phyloP scores from a whole-genome alignment of 257 asterid species.

The Nicotiana noctiflora region DNA sequence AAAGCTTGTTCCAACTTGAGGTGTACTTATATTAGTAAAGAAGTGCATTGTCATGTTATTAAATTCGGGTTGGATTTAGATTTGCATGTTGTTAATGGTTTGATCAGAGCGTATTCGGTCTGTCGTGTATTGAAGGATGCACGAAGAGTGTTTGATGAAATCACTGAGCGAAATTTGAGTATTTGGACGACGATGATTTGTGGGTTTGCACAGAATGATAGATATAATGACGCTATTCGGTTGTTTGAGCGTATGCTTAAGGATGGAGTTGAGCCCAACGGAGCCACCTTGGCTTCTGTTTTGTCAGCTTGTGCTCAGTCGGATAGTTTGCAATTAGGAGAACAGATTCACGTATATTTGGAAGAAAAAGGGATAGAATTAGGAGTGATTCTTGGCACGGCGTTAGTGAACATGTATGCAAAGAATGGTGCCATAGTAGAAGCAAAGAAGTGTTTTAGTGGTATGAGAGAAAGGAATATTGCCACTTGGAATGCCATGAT shows the following conservation, averaged over 20 bases:
- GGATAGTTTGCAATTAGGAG: slow-evolving; percentile 65
- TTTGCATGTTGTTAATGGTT: slow-evolving; percentile 57
- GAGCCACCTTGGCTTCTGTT: slow-evolving; percentile 55
- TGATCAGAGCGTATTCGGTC: slow-evolving; percentile 56
- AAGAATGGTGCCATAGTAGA: slow-evolving; percentile 57
- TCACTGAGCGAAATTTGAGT: slow-evolving; percentile 33
- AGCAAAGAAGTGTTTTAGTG: slow-evolving; percentile 48
- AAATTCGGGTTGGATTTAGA: slow-evolving; percentile 53
- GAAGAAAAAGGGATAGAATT: slow-evolving; percentile 41
- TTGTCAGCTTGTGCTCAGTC: slow-evolving; percentile 82
- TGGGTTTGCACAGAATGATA: slow-evolving; percentile 66
- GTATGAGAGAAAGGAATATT: slow-evolving; percentile 42
- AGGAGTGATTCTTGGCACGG: slow-evolving; percentile 80
- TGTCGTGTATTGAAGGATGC: slow-evolving; percentile 32
- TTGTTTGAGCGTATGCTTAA: slow-evolving; percentile 49
- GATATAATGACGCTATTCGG: slow-evolving; percentile 39
- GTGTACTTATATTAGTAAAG: slow-evolving; percentile 24
- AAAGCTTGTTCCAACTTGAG: slow-evolving; percentile 50
- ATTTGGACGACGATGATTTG: slow-evolving; percentile 82
- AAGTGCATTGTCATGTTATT: slow-evolving; percentile 55
- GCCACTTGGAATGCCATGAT: slow-evolving; percentile 91
- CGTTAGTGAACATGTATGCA: slow-evolving; percentile 80
- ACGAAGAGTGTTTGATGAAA: slow-evolving; percentile 65
- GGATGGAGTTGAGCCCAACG: slow-evolving; percentile 50
- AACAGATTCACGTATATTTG: slow-evolving; percentile 48